A percentile compares a stretch with the other conserved stretches of the same genome.
These are phyloP conservation scores for Ceratobasidium sp. DNA, from an alignment of 1,284 basidiomycete genomes.

Conservation along the genomic window DNA sequence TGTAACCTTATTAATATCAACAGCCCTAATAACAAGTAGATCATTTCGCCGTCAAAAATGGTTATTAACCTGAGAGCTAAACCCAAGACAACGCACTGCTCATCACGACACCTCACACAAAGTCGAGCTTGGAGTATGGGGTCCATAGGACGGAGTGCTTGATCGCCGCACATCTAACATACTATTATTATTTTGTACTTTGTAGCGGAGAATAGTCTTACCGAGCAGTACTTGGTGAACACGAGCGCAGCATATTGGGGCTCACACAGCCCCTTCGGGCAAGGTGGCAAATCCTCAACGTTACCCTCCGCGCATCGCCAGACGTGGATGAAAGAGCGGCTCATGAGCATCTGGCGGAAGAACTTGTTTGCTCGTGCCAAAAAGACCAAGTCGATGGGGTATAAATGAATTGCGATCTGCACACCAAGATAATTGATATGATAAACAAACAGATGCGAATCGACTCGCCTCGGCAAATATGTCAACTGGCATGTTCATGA, in stretches of 20 bases:
- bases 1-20: background rate
- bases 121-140: slow-evolving; percentile 31
- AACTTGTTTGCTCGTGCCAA: slow-evolving; percentile 42
- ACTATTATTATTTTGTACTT: too few relatives aligned
- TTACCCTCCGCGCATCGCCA: slow-evolving; percentile 30
- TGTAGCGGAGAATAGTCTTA: too few relatives aligned
- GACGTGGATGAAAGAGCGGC: background rate
- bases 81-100: slow-evolving; percentile 31
- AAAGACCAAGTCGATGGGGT: slow-evolving; percentile 34
- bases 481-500: slow-evolving; percentile 37
- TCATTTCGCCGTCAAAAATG: too few relatives aligned
- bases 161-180: slow-evolving; percentile 24
- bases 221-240: slow-evolving; percentile 42
- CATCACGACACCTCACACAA: slow-evolving; percentile 17
- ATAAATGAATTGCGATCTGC: slow-evolving; percentile 35
- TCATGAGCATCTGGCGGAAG: slow-evolving; percentile 42
- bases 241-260: slow-evolving; percentile 42
- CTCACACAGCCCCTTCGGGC: slow-evolving; percentile 41
- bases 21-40: slow-evolving; percentile 3
- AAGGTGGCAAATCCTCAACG: slow-evolving; percentile 25
- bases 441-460: background rate
- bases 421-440: background rate
- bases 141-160: slow-evolving; percentile 22
- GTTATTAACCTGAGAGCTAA: too few relatives aligned
- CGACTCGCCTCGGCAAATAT: slow-evolving; percentile 11